Conservation (phyloP, 164 flowering plant species). For the Vitis cinerea region DNA sequence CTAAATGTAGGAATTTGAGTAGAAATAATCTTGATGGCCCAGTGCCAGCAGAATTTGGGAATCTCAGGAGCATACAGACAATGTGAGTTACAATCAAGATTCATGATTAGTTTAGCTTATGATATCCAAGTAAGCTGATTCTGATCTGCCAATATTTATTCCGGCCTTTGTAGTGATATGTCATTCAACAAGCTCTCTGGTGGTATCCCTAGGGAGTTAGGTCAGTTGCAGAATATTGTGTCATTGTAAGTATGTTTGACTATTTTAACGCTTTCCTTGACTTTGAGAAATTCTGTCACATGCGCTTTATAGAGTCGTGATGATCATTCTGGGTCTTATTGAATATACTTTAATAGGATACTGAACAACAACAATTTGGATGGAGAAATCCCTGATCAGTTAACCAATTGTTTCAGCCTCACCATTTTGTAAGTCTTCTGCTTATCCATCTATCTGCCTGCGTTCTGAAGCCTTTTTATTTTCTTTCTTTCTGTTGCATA, state of each 20-base stretch:
- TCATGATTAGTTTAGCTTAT: not conserved
- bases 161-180: constrained; percentile 50
- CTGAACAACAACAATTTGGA: constrained; percentile 64
- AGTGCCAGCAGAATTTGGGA: constrained; percentile 75
- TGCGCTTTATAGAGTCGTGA: not conserved
- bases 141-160: not conserved
- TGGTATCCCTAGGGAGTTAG: constrained; percentile 66
- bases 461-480: not conserved
- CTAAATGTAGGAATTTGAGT: constrained; percentile 55
- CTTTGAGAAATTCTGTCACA: not conserved
- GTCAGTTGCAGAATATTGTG: constrained; percentile 71
- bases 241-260: constrained; percentile 50
- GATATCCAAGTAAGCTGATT: not conserved
- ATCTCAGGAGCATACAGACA: constrained; percentile 68
- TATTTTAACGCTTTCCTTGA: not conserved
- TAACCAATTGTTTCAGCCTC: constrained; percentile 79
- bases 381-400: constrained; percentile 72
- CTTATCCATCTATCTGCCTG: not conserved
- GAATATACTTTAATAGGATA: constrained; percentile 38
- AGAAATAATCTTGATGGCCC: constrained; percentile 57
- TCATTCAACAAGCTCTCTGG: constrained; percentile 75
- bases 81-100: constrained; percentile 42
- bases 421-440: constrained; percentile 48
- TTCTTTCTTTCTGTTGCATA: not conserved
- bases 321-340: not conserved